These are phyloP conservation scores for Trametes meyenii DNA, from an alignment of 768 basidiomycete species.

Conservation along the genomic window DNA sequence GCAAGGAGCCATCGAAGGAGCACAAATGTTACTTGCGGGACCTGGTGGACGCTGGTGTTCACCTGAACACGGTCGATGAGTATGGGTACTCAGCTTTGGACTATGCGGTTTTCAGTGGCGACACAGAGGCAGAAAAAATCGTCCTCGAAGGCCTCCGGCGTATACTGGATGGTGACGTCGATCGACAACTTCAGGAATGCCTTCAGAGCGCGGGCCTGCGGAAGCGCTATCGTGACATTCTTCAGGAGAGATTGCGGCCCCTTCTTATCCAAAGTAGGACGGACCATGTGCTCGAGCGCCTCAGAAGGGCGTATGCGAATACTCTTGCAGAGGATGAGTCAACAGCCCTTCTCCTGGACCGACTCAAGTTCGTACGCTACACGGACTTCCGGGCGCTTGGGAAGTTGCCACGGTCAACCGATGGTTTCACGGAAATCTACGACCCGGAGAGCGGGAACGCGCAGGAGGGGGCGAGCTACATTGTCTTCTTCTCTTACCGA, in stretches of 20 bases:
- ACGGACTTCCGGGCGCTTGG: neutral
- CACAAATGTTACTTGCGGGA: neutral
- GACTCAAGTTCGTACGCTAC: neutral
- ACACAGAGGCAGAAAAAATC: neutral
- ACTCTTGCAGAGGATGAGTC: neutral
- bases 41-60: neutral
- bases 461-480: neutral
- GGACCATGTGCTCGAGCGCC: neutral
- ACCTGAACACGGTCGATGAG: neutral
- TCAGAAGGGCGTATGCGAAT: neutral
- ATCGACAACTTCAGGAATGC: neutral
- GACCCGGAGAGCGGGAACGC: neutral
- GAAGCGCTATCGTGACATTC: neutral
- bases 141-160: neutral
- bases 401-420: neutral
- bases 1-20: conserved; percentile 1
- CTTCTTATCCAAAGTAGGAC: neutral
- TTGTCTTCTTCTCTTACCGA: neutral
- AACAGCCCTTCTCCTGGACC: neutral
- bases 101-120: neutral
- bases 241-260: neutral
- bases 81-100: neutral
- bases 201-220: neutral
- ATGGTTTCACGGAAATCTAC: neutral
- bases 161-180: neutral